Base-by-base conservation (phyloP, 1,284 basidiomycete genomes). In the Xerocomus amazonicus region DNA sequence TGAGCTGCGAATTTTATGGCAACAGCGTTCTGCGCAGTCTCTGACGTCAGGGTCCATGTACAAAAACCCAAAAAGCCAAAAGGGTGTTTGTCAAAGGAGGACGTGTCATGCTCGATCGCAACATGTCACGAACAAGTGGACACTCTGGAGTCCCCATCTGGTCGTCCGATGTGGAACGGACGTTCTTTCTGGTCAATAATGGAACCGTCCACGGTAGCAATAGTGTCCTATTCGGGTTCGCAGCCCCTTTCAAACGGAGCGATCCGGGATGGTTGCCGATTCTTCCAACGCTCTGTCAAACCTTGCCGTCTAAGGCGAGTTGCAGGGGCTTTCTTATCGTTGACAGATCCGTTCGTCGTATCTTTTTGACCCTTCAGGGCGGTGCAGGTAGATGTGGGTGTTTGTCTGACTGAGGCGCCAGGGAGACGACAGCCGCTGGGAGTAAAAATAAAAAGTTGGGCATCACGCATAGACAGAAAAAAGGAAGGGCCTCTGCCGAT, bases 21-120 rank as follows among this genome's bases (percentile, higher is more conserved):
- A 23, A 23, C 29, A 31, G 19, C 45, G 53, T 43, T 65, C 53
- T 35, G 35, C 61, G 54, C 59, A 58, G 54, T 27, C 19, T 16
- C 50, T 66, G 60, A 62, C 60, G 60, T 62, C 63, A 62, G 39
- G 47, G 19, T 4, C 48, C 17, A 51, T 57, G 45, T 51, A 23
- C 28, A 19, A 26, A 34, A 43, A 28, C 44, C 39, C 10, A 41
- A 41, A 38, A 41, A 41, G 39, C n/a, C 28, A 28, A 19, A 3
- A 28, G 10, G 16, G 16, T 8, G 12, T 9, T 31, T 31, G 29
- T 31, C 29, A 31, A 31, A 31, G 29, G 29, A 31, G 12, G 19
- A 23, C 19, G 19, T 23, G 19, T 23, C 19, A 23, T 23, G 19
- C 19, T 23, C 19, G 19, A 23, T 23, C 19, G 19, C 19, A 23